Base-by-base conservation (phyloP, 805 yeast genomes). In the Metschnikowia chrysomelidarum region DNA sequence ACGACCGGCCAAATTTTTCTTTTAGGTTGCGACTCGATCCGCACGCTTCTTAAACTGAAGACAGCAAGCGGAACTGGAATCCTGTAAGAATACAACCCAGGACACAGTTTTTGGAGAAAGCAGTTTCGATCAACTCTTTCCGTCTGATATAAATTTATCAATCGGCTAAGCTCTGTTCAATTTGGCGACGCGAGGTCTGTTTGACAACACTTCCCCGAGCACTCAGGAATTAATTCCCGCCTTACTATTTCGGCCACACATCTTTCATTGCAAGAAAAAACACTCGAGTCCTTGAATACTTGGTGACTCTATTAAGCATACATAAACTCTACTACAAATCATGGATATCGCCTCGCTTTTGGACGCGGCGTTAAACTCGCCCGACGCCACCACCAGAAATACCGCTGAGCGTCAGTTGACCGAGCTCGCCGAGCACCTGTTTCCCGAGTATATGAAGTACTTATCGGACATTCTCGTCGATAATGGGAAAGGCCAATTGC, bases 371-470 rank as follows among this genome's bases (percentile, higher is more conserved):
- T 76, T 88, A 56, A 65, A 83, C 50, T 76, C 74, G 54, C 75
- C 81, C 15, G 78, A 85, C 58, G 79, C 82, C 23, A 62, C 66
- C 38, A 73, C 76, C 48, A 79, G 96, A 64, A 63, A 78, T 26
- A 75, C 76, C 45, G 95, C 96, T 42, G 96, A 87, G 62, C 69
- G 76, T 27, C 85, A 86, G 60, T 75, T 91, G 51, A 70, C 71
- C 48, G 73, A 74, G 32, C 76, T 87, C 16, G 84, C 95, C 11
- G 71, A 74, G 48, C 83, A 78, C 43, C 82, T 86, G 61, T 91
- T 86, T 67, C 80, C 77, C 27, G 80, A 78, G 50, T 91, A 81
- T 58, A 64, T 88, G 51, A 76, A 76, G 26, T 67, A 78, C 50
- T 74, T 89, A 58, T 78, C 86, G 24, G 76, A 77, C 44, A 84